Percentiles rank a stretch among this genome's conserved stretches.
Evolutionary conservation across 805 yeast genomes (phyloP).

Genomic region (Isabelozyma gotoi): DNA sequence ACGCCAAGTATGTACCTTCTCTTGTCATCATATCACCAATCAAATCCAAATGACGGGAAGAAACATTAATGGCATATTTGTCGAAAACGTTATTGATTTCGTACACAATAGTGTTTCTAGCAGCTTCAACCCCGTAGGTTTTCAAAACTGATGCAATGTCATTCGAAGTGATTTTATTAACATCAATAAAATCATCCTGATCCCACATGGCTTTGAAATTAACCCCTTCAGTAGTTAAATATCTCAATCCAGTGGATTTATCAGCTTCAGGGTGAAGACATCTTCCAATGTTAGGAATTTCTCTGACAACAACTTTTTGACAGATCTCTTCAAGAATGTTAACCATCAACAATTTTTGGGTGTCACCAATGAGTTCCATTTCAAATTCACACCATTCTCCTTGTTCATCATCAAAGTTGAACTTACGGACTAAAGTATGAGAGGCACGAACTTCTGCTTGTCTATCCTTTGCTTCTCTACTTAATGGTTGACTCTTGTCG

Average conservation of each 20-base stretch:
- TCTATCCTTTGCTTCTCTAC: slow-evolving; percentile 74
- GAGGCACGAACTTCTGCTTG: slow-evolving; percentile 77
- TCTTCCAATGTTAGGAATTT: slow-evolving; percentile 87
- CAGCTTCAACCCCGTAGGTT: slow-evolving; percentile 98
- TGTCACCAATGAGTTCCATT: slow-evolving; percentile 76
- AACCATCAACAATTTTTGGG: slow-evolving; percentile 94
- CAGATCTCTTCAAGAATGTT: slow-evolving; percentile 93
- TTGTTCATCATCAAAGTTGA: slow-evolving; percentile 82
- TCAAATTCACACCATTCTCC: slow-evolving; percentile 95
- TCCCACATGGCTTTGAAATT: slow-evolving; percentile 98
- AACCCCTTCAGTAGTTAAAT: slow-evolving; percentile 94
- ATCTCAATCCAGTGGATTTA: slow-evolving; percentile 56
- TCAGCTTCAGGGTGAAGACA: slow-evolving; percentile 76
- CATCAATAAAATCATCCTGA: slow-evolving; percentile 88
- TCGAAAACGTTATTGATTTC: slow-evolving; percentile 96
- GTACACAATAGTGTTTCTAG: slow-evolving; percentile 93
- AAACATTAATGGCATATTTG: slow-evolving; percentile 92
- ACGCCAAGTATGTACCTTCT: slow-evolving; percentile 95
- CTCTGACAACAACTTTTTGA: slow-evolving; percentile 87
- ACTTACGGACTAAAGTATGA: slow-evolving; percentile 72
- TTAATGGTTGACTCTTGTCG: slow-evolving; percentile 27
- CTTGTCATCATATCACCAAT: slow-evolving; percentile 99
- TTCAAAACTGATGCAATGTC: slow-evolving; percentile 87
- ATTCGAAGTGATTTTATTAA: slow-evolving; percentile 85
- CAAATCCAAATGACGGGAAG: slow-evolving; percentile 90